Percentiles rank a stretch among this genome's conserved stretches.
Conservation (phyloP, 768 basidiomycete species). For the Cystofilobasidium ferigula region DNA sequence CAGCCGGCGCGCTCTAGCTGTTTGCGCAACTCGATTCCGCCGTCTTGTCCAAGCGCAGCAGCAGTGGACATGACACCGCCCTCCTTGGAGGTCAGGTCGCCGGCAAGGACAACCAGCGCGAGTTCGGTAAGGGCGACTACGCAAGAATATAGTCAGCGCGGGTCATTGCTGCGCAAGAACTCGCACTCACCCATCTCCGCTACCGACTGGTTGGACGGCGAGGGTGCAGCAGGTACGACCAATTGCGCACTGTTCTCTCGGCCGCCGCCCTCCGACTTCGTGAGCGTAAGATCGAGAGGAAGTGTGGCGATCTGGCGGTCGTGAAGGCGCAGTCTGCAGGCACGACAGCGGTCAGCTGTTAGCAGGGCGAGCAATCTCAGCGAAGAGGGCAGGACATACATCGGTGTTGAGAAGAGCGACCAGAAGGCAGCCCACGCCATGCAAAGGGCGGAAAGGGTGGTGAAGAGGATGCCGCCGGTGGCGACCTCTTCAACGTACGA, state of each 20-base stretch:
- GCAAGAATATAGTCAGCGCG: neutral
- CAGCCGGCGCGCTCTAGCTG: no score
- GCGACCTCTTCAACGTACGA: neutral
- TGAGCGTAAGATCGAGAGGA: neutral
- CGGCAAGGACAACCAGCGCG: neutral
- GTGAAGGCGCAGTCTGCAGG: neutral
- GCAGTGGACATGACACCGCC: neutral
- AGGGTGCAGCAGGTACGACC: neutral
- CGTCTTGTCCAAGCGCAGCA: neutral
- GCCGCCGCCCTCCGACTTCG: neutral
- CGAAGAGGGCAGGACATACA: neutral
- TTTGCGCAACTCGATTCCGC: neutral
- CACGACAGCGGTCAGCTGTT: no score
- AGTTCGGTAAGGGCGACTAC: neutral
- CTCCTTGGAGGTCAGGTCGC: neutral
- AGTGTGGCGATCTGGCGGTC: neutral
- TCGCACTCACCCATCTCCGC: neutral
- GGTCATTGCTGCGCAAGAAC: neutral
- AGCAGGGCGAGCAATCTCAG: neutral
- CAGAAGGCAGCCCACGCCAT: neutral
- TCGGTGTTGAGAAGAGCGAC: neutral
- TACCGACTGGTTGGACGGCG: no score
- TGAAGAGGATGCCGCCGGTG: neutral
- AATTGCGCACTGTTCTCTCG: neutral
- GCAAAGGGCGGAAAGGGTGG: neutral